Base-by-base conservation (phyloP, 2,329 filamentous ascomycete species). In the Tolypocladium sp. region DNA sequence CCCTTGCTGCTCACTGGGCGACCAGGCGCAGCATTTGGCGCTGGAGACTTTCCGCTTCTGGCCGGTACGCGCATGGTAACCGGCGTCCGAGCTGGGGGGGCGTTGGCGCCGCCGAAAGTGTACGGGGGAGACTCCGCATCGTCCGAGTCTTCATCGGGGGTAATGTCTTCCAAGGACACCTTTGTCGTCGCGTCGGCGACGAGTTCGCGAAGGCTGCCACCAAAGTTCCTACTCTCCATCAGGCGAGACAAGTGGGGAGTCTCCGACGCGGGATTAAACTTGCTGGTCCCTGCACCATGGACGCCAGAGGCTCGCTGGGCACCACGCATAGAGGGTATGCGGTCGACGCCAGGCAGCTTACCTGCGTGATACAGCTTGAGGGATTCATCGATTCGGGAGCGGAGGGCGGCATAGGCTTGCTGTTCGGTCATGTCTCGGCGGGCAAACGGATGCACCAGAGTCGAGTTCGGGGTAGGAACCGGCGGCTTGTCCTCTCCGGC, bases 241-340 rank as follows among this genome's bases (percentile, higher is more conserved):
- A 90, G 72, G 46, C 80, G 80, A 37, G 88, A 90, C 25, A 92
- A 77, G 71, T 89, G 81, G 17, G 89, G 89, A 20, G 84, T 83
- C 40, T 83, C 80, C 8, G 80, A 70, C 13, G 85, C 83, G 56
- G 79, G 79, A 58, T 79, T 74, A 66, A 86, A 84, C 42, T 56
- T 44, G 55, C 30, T n/a, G 25, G 42, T n/a, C 37, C 30, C 40
- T 3, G 55, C 38, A 35, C 38, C 40, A 41, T 42, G 40, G 27
- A 27, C 33, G 30, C 44, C 42, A 4, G 55, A 35, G n/a, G 56
- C 41, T 30, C 38, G 51, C 42, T 30, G 54, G 44, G 46, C 53
- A 54, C 70, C 64, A 37, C 68, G 67, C 51, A 70, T 63, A 20
- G 69, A 71, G 53, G 81, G 78, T 59, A 81, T 79, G 53, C 73